Conservation (phyloP, 768 basidiomycete genomes). For the Phlebiopsis gigantea region DNA sequence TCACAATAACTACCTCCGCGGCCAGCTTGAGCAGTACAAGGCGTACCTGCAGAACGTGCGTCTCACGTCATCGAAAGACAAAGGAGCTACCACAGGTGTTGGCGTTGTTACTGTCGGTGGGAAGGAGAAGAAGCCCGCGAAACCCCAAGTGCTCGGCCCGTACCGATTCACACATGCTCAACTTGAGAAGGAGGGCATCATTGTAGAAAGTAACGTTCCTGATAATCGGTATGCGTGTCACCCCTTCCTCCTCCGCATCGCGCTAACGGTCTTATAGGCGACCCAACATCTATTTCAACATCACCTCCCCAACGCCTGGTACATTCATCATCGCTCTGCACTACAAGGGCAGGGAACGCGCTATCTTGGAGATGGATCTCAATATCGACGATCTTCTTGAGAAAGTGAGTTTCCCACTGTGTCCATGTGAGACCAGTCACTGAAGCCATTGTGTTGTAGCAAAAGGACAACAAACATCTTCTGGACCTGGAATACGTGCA, state of each 20-base stretch:
- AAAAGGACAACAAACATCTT: conserved; percentile 98
- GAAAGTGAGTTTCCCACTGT: conserved; percentile 55
- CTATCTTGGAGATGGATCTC: conserved; percentile 98
- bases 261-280: conserved; percentile 46
- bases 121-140: conserved; percentile 90
- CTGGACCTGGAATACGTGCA: conserved; percentile 98
- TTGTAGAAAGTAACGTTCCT: conserved; percentile 98
- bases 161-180: conserved; percentile 98
- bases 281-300: conserved; percentile 98
- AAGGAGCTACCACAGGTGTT: conserved; percentile 80
- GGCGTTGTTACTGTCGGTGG: conserved; percentile 95
- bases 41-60: conserved; percentile 98
- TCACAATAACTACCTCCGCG: conserved; percentile 95
- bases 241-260: conserved; percentile 7
- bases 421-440: neutral
- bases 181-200: conserved; percentile 98
- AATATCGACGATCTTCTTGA: conserved; percentile 98
- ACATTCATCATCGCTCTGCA: conserved; percentile 99
- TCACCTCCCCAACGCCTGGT: conserved; percentile 95
- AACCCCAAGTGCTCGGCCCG: conserved; percentile 86
- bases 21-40: conserved; percentile 98
- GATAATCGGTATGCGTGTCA: conserved; percentile 75
- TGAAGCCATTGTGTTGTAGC: conserved; percentile 42
- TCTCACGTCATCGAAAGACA: conserved; percentile 82
- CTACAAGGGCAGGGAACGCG: conserved; percentile 98